Percentiles rank a stretch among this genome's conserved stretches.
Evolutionary conservation across 768 basidiomycete species (phyloP).

Genomic region (Baorangia bicolor): DNA sequence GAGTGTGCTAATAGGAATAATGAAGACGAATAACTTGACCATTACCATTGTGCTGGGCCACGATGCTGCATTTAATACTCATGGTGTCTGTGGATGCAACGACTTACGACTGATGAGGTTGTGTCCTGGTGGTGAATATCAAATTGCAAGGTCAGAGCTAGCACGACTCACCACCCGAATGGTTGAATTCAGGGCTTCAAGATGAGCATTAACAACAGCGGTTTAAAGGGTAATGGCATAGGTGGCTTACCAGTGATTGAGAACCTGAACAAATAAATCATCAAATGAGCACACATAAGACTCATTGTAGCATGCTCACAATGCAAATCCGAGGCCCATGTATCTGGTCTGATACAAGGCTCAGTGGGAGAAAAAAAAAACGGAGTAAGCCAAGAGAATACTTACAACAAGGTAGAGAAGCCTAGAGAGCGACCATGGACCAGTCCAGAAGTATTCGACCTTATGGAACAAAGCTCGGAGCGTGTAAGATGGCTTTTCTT

Average conservation of each 20-base stretch:
- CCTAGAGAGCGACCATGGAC: constrained; percentile 6
- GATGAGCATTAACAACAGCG: neutral
- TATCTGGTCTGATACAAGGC: constrained; percentile 5
- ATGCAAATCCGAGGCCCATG: neutral
- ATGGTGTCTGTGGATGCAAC: neutral
- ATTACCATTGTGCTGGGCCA: neutral
- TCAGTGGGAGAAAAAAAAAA: neutral
- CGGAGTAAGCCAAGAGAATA: neutral
- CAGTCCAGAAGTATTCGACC: constrained; percentile 5
- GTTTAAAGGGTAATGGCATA: neutral
- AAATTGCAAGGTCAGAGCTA: neutral
- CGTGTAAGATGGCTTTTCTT: neutral
- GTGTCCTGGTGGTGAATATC: neutral
- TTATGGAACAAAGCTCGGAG: neutral
- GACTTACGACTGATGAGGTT: constrained; percentile 2
- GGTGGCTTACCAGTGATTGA: neutral
- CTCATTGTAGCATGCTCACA: neutral
- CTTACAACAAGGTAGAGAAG: constrained; percentile 4
- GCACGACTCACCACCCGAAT: neutral
- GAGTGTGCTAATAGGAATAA: constrained; percentile 3
- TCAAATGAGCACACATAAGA: neutral
- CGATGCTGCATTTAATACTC: too few relatives aligned
- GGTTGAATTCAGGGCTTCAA: neutral
- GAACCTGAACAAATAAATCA: neutral
- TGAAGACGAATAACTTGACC: constrained; percentile 3